These are phyloP conservation scores for Hyaloscypha bicolor DNA, from an alignment of 495 filamentous ascomycete genomes.

Conservation along the genomic window DNA sequence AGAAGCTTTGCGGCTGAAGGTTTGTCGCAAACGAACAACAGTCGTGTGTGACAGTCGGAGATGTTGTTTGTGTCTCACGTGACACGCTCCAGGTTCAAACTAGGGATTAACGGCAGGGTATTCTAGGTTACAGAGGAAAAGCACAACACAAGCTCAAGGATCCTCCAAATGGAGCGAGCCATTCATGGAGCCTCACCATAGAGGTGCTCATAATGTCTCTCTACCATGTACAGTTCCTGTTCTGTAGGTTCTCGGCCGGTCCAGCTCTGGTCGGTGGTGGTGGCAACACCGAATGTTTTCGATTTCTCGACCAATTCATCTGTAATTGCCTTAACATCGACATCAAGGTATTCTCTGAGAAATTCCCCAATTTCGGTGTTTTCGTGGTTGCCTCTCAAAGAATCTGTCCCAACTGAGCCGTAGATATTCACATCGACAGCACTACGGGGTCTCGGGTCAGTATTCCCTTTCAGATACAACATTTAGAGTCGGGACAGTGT, in stretches of 20 bases:
- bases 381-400: constrained; percentile 82
- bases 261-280: constrained; percentile 11
- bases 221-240: constrained; percentile 21
- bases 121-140: constrained; percentile 1
- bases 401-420: constrained; percentile 57
- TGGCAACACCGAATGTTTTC: constrained; percentile 9
- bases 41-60: background rate
- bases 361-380: constrained; percentile 92
- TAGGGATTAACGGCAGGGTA: background rate
- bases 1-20: background rate
- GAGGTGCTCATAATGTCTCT: constrained; percentile 10
- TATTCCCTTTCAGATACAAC: background rate
- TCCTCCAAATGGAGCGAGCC: background rate
- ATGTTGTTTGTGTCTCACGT: background rate
- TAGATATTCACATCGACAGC: constrained; percentile 90
- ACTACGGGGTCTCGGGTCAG: background rate
- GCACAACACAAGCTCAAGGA: background rate
- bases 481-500: constrained; percentile 20
- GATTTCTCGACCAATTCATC: constrained; percentile 66
- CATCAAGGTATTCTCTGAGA: constrained; percentile 73
- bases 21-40: background rate
- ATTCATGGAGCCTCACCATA: background rate
- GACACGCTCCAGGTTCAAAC: background rate
- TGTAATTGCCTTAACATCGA: constrained; percentile 78
- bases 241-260: constrained; percentile 27